Conservation (phyloP, 1,139 yeast genomes). For the Hansenula lynferdii region DNA sequence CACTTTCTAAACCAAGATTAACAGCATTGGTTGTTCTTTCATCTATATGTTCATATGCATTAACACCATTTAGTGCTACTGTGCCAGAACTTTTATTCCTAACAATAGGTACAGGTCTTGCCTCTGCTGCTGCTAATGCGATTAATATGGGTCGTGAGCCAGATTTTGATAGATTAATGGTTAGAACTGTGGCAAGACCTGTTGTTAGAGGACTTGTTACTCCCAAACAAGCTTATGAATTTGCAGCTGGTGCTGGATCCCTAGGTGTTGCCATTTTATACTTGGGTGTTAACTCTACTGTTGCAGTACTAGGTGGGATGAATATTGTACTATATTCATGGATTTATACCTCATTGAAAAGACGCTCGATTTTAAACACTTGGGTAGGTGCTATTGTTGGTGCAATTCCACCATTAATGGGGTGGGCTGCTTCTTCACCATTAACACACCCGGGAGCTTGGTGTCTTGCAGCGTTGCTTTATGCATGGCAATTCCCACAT, state of each 20-base stretch:
- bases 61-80: constrained; percentile 78
- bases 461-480: constrained; percentile 85
- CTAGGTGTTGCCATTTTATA: constrained; percentile 67
- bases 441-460: constrained; percentile 87
- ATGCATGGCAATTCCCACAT: constrained; percentile 99
- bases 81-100: constrained; percentile 64
- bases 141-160: constrained; percentile 98
- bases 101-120: constrained; percentile 79
- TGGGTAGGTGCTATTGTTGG: constrained; percentile 99
- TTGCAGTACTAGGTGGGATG: constrained; percentile 68
- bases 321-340: constrained; percentile 85
- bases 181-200: constrained; percentile 85
- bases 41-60: constrained; percentile 89
- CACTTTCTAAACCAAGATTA: constrained; percentile 82
- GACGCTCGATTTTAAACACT: constrained; percentile 81
- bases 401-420: constrained; percentile 98
- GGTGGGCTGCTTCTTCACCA: constrained; percentile 95
- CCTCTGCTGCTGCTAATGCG: constrained; percentile 95
- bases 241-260: constrained; percentile 72
- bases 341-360: constrained; percentile 84
- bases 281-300: constrained; percentile 81
- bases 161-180: constrained; percentile 81
- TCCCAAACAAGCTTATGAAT: constrained; percentile 70
- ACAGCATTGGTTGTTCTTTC: constrained; percentile 86
- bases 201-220: constrained; percentile 81